These are phyloP conservation scores for Chrysanthemum makinoi DNA, from an alignment of 129 eudicot species.

Conservation along the genomic window DNA sequence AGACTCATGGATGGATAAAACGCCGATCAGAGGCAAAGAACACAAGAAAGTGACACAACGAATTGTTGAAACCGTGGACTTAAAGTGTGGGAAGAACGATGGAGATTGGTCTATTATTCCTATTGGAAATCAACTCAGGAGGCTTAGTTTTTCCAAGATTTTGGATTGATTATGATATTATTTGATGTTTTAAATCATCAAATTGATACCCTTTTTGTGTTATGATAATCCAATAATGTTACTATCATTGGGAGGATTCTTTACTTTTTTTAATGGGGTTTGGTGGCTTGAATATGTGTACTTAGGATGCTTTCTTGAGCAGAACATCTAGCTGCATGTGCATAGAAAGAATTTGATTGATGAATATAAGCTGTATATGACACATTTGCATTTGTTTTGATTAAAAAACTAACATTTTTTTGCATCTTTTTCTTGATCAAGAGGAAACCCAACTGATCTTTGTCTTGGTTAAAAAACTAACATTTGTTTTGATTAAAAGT, in stretches of 20 bases:
- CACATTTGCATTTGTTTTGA: neutral
- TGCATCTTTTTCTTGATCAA: constrained; percentile 19
- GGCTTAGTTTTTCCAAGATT: constrained; percentile 45
- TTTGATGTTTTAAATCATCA: constrained; percentile 17
- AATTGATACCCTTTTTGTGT: constrained; percentile 4
- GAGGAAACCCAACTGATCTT: constrained; percentile 25
- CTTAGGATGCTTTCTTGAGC: constrained; percentile 32
- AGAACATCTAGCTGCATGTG: constrained; percentile 29
- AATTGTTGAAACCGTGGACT: constrained; percentile 44
- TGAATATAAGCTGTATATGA: constrained; percentile 19
- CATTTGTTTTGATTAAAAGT: neutral
- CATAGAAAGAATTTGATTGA: constrained; percentile 25
- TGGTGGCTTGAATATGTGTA: constrained; percentile 27
- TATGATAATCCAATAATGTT: constrained; percentile 9
- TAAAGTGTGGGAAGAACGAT: constrained; percentile 42
- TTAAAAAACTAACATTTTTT: neutral
- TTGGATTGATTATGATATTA: constrained; percentile 26
- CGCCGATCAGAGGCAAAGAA: constrained; percentile 31
- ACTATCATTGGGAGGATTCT: neutral
- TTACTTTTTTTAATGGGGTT: constrained; percentile 19
- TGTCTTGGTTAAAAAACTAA: neutral
- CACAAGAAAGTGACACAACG: constrained; percentile 28
- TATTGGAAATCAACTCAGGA: constrained; percentile 35
- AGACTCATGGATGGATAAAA: constrained; percentile 31
- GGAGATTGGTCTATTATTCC: constrained; percentile 31